Evolutionary conservation across 2,329 filamentous ascomycete species (phyloP).

Genomic region (Aspergillus fischeri): DNA sequence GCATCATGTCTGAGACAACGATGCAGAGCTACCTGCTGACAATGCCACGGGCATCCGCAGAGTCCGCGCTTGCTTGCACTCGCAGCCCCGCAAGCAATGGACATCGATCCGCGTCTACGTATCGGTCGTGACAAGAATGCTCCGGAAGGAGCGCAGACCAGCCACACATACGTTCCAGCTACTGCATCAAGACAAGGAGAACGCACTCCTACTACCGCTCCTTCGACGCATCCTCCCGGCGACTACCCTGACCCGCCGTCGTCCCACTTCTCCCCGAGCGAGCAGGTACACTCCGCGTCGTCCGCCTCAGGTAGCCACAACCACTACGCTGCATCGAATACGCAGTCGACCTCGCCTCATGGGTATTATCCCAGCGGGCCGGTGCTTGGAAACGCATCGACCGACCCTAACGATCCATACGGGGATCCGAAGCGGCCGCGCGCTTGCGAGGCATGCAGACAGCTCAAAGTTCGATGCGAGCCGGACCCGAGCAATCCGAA

Average conservation of each 20-base stretch:
- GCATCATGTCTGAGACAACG: not conserved
- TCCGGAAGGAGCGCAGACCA: slow-evolving; percentile 5
- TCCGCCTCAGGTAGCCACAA: slow-evolving; percentile 9
- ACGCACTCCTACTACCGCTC: slow-evolving; percentile 1
- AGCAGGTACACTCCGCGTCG: slow-evolving; percentile 11
- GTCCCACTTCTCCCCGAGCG: slow-evolving; percentile 14
- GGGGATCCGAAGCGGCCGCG: slow-evolving; percentile 62
- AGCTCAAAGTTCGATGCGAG: slow-evolving; percentile 80
- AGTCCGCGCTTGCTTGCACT: not conserved
- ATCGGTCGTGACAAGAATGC: slow-evolving; percentile 14
- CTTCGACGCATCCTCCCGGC: slow-evolving; percentile 7
- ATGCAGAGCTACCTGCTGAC: not conserved
- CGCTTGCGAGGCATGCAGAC: slow-evolving; percentile 71
- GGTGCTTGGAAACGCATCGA: not conserved
- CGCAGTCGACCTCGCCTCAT: slow-evolving; percentile 7
- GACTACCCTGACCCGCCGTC: slow-evolving; percentile 27
- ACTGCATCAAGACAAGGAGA: slow-evolving; percentile 8
- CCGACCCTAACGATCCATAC: slow-evolving; percentile 20
- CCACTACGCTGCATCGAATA: slow-evolving; percentile 5
- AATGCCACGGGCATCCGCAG: not conserved
- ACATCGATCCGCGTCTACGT: slow-evolving; percentile 33
- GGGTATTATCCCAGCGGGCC: slow-evolving; percentile 4
- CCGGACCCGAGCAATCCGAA: slow-evolving; percentile 61
- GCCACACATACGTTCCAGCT: slow-evolving; percentile 7
- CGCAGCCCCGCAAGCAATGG: slow-evolving; percentile 18